phyloP scores from a whole-genome alignment of 208 protist species.

The Leishmania arabica region DNA sequence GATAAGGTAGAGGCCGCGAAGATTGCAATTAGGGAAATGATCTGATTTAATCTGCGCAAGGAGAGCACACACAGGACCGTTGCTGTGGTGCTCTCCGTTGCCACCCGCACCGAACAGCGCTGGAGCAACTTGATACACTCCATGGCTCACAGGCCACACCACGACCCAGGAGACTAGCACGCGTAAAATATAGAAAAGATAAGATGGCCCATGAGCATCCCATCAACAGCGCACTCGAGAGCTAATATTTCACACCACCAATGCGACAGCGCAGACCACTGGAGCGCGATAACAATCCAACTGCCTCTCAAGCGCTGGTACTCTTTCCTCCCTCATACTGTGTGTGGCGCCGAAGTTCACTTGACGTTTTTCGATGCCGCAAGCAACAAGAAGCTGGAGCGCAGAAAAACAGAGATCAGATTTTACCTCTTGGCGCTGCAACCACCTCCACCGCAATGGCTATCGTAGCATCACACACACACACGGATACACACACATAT shows the following conservation, averaged over 20 bases:
- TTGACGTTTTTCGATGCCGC: neutral
- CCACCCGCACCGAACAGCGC: neutral
- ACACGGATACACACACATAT: neutral
- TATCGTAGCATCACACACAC: neutral
- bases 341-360: neutral
- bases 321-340: neutral
- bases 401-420: neutral
- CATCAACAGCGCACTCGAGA: neutral
- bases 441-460: too few relatives aligned
- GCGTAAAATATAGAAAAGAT: neutral
- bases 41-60: neutral
- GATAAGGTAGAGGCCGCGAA: neutral
- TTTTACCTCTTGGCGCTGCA: neutral
- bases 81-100: neutral
- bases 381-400: neutral
- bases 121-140: neutral
- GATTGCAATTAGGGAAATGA: neutral
- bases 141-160: neutral
- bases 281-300: neutral
- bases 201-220: neutral
- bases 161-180: neutral
- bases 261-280: neutral
- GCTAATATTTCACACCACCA: neutral
- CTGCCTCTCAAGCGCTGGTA: neutral
- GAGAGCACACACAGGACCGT: neutral